Conservation (phyloP, 2,329 filamentous ascomycete genomes). For the Hirsutella minnesotensis region DNA sequence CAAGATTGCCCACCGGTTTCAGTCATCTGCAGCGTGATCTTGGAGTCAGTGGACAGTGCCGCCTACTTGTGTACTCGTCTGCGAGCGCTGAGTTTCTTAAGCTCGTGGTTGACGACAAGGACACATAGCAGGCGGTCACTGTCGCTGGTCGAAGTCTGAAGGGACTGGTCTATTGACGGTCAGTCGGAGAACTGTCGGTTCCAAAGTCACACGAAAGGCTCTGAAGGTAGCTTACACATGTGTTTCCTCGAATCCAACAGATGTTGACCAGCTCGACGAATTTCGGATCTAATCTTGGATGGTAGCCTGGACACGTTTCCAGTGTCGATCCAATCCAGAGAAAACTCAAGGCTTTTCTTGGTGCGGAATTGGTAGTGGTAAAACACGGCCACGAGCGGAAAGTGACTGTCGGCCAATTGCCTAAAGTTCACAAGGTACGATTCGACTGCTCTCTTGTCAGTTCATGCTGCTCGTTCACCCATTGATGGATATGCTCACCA, state of each 20-base stretch:
- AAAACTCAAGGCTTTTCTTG: conserved; percentile 27
- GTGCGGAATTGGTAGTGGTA: conserved; percentile 29
- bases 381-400: conserved; percentile 25
- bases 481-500: conserved; percentile 4
- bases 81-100: conserved; percentile 26
- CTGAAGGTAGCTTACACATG: conserved; percentile 18
- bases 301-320: conserved; percentile 10
- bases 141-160: conserved; percentile 19
- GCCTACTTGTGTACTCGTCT: conserved; percentile 14
- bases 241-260: conserved; percentile 21
- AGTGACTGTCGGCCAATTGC: conserved; percentile 20
- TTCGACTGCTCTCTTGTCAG: conserved; percentile 6
- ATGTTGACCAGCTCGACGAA: conserved; percentile 16
- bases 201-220: background rate
- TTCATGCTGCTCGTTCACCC: background rate
- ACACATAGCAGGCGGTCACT: conserved; percentile 20
- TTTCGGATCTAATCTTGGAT: conserved; percentile 12
- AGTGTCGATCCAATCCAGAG: conserved; percentile 24
- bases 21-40: conserved; percentile 10
- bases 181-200: conserved; percentile 5
- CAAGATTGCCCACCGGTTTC: conserved; percentile 13
- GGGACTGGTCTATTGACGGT: conserved; percentile 15
- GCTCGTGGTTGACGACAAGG: conserved; percentile 25
- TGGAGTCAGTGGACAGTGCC: conserved; percentile 13
- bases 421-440: conserved; percentile 11